Percentiles rank a stretch among this genome's conserved stretches.
Conservation (phyloP, 257 asterid species). For the Schizonepeta tenuifolia region DNA sequence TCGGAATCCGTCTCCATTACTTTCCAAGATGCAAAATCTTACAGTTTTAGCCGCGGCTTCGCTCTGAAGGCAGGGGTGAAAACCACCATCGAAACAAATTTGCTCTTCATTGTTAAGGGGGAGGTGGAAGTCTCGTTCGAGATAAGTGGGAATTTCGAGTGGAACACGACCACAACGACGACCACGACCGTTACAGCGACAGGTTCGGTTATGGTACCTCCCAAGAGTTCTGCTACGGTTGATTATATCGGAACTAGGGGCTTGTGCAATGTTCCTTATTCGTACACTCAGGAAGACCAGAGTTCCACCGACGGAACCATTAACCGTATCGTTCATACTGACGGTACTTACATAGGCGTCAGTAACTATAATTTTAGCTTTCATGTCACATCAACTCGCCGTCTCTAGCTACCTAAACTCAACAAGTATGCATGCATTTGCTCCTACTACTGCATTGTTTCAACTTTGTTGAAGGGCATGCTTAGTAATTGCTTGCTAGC, state of each 20-base stretch:
- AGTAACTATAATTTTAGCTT: background rate
- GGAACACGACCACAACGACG: background rate
- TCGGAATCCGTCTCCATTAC: too few species aligned
- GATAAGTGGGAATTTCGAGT: background rate
- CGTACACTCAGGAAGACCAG: background rate
- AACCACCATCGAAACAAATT: background rate
- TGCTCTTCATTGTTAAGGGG: background rate
- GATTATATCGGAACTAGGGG: background rate
- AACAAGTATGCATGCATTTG: too few species aligned
- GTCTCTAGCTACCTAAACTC: too few species aligned
- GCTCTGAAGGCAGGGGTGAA: background rate
- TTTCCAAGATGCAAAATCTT: background rate
- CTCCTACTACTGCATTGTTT: too few species aligned
- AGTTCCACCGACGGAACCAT: background rate
- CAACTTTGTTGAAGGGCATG: too few species aligned
- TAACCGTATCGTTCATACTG: background rate
- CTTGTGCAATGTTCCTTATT: conserved; percentile 15
- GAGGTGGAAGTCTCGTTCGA: background rate
- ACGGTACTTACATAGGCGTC: conserved; percentile 13
- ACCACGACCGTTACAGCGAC: background rate
- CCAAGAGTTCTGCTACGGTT: background rate
- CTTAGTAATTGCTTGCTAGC: too few species aligned
- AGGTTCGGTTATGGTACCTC: background rate
- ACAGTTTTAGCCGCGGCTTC: background rate
- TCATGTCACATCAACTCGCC: too few species aligned